phyloP scores from a whole-genome alignment of 2,329 filamentous ascomycete genomes.

The Fusarium miscanthi region DNA sequence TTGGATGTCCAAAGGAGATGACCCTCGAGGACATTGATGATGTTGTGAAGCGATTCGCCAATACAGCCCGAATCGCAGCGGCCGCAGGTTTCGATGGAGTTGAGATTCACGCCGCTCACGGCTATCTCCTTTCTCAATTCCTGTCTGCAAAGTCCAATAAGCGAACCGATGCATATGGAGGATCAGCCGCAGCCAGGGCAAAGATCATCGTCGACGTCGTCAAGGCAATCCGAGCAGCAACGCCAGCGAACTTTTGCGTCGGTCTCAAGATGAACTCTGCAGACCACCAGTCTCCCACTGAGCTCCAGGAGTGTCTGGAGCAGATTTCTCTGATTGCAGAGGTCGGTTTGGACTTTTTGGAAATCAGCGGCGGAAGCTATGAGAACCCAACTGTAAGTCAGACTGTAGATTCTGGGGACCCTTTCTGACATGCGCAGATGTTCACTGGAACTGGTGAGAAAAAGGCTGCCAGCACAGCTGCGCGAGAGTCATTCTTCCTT shows the following conservation, averaged over 20 bases:
- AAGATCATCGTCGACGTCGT: constrained; percentile 64
- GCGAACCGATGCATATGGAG: constrained; percentile 67
- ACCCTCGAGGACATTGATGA: constrained; percentile 62
- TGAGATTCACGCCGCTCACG: constrained; percentile 63
- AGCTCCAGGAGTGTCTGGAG: constrained; percentile 64
- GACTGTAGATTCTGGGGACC: background rate
- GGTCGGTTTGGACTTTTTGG: constrained; percentile 72
- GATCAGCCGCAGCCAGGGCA: constrained; percentile 59
- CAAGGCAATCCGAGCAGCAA: constrained; percentile 53
- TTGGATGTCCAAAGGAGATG: constrained; percentile 69
- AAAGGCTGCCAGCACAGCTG: constrained; percentile 54
- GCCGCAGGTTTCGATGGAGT: constrained; percentile 60
- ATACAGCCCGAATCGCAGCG: constrained; percentile 60
- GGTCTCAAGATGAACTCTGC: constrained; percentile 68
- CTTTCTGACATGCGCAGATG: constrained; percentile 46
- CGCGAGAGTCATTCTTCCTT: constrained; percentile 75
- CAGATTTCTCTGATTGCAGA: constrained; percentile 64
- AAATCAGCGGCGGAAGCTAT: constrained; percentile 73
- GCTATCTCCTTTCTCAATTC: constrained; percentile 69
- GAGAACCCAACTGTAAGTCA: constrained; percentile 60
- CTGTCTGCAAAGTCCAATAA: constrained; percentile 61
- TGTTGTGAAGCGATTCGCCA: constrained; percentile 63
- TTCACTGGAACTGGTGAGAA: constrained; percentile 38
- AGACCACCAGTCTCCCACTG: constrained; percentile 60
- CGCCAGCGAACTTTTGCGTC: constrained; percentile 58